Percentiles rank a stretch among this genome's conserved stretches.
Conservation (phyloP, 2,329 filamentous ascomycete species). For the Trichothecium roseum region DNA sequence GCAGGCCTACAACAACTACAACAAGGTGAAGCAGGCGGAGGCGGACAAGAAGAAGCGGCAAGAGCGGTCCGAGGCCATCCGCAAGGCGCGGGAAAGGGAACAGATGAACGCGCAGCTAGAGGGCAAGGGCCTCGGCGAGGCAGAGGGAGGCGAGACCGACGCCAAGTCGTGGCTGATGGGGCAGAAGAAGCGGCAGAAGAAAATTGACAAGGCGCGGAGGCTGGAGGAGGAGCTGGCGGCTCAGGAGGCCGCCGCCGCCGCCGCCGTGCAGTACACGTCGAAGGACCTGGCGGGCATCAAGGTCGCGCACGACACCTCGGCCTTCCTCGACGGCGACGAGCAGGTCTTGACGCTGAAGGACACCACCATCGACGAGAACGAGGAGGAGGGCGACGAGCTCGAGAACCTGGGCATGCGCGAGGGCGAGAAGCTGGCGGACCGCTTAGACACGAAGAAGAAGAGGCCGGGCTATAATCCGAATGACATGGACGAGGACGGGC, state of each 20-base stretch:
- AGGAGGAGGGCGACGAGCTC: constrained; percentile 83
- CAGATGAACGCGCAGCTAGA: constrained; percentile 67
- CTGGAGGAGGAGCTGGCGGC: constrained; percentile 68
- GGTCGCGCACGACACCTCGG: constrained; percentile 75
- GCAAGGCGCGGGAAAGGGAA: constrained; percentile 76
- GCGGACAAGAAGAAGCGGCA: constrained; percentile 69
- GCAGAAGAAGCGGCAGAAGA: constrained; percentile 89
- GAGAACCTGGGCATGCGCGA: constrained; percentile 67
- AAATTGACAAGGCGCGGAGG: constrained; percentile 68
- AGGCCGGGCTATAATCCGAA: constrained; percentile 82
- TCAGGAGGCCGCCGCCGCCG: constrained; percentile 55
- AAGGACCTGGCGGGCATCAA: constrained; percentile 83
- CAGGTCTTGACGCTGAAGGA: constrained; percentile 95
- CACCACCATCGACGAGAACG: constrained; percentile 64
- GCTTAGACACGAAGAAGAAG: constrained; percentile 80
- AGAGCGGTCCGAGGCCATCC: constrained; percentile 70
- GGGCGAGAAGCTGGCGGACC: constrained; percentile 62
- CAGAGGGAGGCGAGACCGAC: constrained; percentile 56
- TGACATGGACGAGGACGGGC: constrained; percentile 48
- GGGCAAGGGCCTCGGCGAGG: constrained; percentile 77
- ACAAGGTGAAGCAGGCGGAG: constrained; percentile 57
- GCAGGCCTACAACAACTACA: constrained; percentile 63
- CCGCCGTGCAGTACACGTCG: constrained; percentile 63
- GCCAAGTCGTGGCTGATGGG: constrained; percentile 79
- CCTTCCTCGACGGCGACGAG: constrained; percentile 74